These are phyloP conservation scores for Geranomyces michiganensis DNA, from an alignment of 192 early-diverging fungal genomes.

Conservation along the genomic window DNA sequence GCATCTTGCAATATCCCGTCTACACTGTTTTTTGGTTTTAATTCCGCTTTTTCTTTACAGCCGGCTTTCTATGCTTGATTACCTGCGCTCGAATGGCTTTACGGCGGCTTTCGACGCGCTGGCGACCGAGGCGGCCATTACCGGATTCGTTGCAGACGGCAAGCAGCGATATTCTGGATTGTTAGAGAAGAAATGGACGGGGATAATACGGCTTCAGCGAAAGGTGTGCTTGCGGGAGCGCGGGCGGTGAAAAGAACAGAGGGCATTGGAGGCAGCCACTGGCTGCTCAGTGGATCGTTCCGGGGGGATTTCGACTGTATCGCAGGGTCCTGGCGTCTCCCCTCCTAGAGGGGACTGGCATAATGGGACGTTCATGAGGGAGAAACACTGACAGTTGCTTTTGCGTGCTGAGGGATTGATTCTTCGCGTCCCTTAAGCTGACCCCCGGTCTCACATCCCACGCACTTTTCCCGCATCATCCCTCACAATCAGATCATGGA, in stretches of 20 bases:
- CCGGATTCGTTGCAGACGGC: conserved; percentile 66
- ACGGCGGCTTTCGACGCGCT: conserved; percentile 69
- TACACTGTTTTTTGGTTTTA: not conserved
- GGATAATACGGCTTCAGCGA: conserved; percentile 90
- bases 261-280: too few relatives aligned
- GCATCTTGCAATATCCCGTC: not conserved
- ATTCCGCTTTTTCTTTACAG: conserved; percentile 10
- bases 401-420: too few relatives aligned
- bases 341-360: too few relatives aligned
- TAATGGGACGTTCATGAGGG: too few relatives aligned
- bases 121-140: conserved; percentile 70
- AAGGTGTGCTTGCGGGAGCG: conserved; percentile 52
- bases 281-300: too few relatives aligned
- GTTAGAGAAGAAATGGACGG: conserved; percentile 93
- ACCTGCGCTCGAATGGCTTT: conserved; percentile 77
- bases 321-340: too few relatives aligned
- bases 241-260: too few relatives aligned
- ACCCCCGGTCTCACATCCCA: not conserved
- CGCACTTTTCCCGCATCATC: not conserved
- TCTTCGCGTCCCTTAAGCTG: too few relatives aligned
- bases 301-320: too few relatives aligned
- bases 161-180: conserved; percentile 79
- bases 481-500: conserved; percentile 76
- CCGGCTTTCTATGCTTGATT: conserved; percentile 84
- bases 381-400: not conserved